Base-by-base conservation (phyloP, 495 filamentous ascomycete genomes). In the Acidomyces sp. region DNA sequence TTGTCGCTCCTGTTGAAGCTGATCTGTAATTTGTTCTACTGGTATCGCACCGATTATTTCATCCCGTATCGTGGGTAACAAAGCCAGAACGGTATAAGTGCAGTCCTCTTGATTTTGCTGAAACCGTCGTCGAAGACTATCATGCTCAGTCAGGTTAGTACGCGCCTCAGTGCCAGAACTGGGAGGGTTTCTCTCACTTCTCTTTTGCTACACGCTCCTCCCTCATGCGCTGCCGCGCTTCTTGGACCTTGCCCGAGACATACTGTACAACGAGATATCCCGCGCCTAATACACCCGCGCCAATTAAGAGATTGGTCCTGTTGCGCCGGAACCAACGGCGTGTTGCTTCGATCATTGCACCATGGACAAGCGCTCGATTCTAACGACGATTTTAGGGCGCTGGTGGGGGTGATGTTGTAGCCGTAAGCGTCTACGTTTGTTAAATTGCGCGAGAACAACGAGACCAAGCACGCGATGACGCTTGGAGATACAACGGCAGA, bases 61-160 rank as follows among this genome's bases (percentile, higher is more conserved):
- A 42, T 88, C 75, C 6, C 85, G 84, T 4, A 85, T 83, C 23
- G 85, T 90, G 1, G 92, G 92, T 9, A 97, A 69, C 37, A 97
- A 69, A n/a, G 85, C 90, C 12, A 94, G 78, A 18, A 96, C 84
- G n/a, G 90, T 97, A 59, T 84, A 93, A 33, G 86, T 93, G 60
- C 90, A 97, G 61, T 96, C 92, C 57, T 93, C 88, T 52, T 97
- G 90, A 55, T 97, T 96, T 59, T 96, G 90, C 58, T 95, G 82
- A 66, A 97, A 97, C 49, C 90, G 79, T 40, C 90, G 80, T 33
- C 86, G 83, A 48, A 97, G 69, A 62, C 90, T 96, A 38, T 34
- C 19, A 21, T 16, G 4, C 1, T 39, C 31, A 41, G 37, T 33
- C 15, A 12, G 25, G 29, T 28, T n/a, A n/a, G n/a, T n/a, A n/a